Percentiles rank a stretch among this genome's conserved stretches.
phyloP scores from a whole-genome alignment of 2,329 filamentous ascomycete genomes.

The Neonectria sp. region DNA sequence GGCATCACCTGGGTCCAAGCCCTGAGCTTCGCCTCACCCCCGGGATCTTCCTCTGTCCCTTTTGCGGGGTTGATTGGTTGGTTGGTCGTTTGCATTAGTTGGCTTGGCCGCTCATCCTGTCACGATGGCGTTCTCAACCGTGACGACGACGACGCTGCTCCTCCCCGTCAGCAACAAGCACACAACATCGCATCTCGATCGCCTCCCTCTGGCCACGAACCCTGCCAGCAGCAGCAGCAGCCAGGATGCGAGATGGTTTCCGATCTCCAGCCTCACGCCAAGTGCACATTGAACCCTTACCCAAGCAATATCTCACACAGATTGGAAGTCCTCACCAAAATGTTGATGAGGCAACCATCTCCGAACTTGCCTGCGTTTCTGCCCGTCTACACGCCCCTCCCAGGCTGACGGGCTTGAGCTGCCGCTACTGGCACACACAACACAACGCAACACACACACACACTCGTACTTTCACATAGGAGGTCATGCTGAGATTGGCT shows the following conservation, averaged over 20 bases:
- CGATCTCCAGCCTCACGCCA: slow-evolving; percentile 26
- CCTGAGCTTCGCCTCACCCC: slow-evolving; percentile 23
- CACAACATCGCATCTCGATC: slow-evolving; percentile 13
- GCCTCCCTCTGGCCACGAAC: slow-evolving; percentile 26
- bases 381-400: slow-evolving; percentile 1
- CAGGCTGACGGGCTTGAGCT: slow-evolving; percentile 24
- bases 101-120: not conserved
- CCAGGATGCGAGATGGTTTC: slow-evolving; percentile 31
- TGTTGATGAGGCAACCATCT: slow-evolving; percentile 16
- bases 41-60: slow-evolving; percentile 18
- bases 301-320: slow-evolving; percentile 5
- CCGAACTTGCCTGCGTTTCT: not conserved
- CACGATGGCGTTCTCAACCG: slow-evolving; percentile 9
- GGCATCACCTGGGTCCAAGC: slow-evolving; percentile 16
- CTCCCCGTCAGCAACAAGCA: slow-evolving; percentile 11
- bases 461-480: not conserved
- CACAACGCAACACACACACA: too few species aligned
- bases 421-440: not conserved
- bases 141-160: slow-evolving; percentile 11
- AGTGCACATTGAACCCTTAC: slow-evolving; percentile 8
- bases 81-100: slow-evolving; percentile 5
- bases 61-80: slow-evolving; percentile 29
- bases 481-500: slow-evolving; percentile 19
- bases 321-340: not conserved
- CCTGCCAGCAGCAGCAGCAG: slow-evolving; percentile 26